A percentile compares a stretch with the other conserved stretches of the same genome.
These are phyloP conservation scores for Colletotrichum noveboracense DNA, from an alignment of 2,329 filamentous ascomycete species.

Conservation along the genomic window DNA sequence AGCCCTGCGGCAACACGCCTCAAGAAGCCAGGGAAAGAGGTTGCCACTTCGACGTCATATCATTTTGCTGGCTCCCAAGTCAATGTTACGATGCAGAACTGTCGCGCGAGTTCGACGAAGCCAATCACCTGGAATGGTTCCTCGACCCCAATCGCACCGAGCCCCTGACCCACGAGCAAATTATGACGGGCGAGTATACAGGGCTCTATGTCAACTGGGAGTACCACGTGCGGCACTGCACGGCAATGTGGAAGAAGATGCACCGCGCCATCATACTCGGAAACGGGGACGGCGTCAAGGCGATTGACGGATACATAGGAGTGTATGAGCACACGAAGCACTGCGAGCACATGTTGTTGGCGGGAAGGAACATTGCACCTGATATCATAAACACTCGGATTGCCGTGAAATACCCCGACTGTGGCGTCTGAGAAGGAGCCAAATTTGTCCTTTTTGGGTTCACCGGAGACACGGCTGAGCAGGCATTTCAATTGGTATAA, in stretches of 20 bases:
- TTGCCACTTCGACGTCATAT: slow-evolving; percentile 2
- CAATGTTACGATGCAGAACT: background rate
- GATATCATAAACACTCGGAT: slow-evolving; percentile 18
- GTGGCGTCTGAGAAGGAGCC: background rate
- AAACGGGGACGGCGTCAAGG: background rate
- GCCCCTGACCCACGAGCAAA: slow-evolving; percentile 10
- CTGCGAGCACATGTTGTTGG: slow-evolving; percentile 22
- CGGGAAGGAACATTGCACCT: slow-evolving; percentile 6
- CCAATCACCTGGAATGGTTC: slow-evolving; percentile 11
- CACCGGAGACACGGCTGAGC: too few species aligned
- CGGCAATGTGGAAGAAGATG: slow-evolving; percentile 26
- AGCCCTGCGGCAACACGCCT: background rate
- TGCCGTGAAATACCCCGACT: slow-evolving; percentile 18
- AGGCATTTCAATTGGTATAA: too few species aligned
- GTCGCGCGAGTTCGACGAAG: background rate
- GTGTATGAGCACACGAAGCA: slow-evolving; percentile 24
- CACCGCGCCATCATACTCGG: slow-evolving; percentile 18
- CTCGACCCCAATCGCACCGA: slow-evolving; percentile 12
- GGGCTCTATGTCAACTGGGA: slow-evolving; percentile 21
- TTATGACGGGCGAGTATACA: slow-evolving; percentile 10
- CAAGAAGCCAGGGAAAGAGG: background rate
- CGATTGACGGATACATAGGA: slow-evolving; percentile 26
- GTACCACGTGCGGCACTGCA: slow-evolving; percentile 26
- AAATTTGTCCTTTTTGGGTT: background rate
- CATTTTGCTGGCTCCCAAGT: background rate